These are phyloP conservation scores for Gossypium thurberi DNA, from an alignment of 345 rosid genomes.

Conservation along the genomic window DNA sequence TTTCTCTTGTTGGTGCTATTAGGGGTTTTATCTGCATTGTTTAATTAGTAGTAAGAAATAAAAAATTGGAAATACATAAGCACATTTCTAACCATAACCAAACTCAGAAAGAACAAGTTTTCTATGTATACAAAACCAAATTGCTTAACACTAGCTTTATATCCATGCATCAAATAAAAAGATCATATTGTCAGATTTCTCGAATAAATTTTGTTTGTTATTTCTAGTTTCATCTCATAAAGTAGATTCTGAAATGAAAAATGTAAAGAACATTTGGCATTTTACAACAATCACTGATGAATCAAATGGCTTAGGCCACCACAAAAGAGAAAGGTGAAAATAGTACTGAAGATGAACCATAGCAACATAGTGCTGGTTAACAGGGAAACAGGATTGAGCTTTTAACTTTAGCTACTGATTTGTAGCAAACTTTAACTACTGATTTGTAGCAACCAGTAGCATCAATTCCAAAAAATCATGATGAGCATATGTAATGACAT, in stretches of 20 bases:
- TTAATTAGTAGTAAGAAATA: not conserved
- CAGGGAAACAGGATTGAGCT: not conserved
- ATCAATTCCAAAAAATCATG: not conserved
- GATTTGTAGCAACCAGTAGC: not conserved
- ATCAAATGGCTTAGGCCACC: not conserved
- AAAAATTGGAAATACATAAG: not conserved
- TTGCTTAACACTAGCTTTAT: not conserved
- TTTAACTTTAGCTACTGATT: not conserved
- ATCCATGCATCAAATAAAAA: not conserved
- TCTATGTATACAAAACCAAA: not conserved
- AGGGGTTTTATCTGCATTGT: slow-evolving; percentile 81
- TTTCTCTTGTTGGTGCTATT: slow-evolving; percentile 70
- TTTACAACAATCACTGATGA: not conserved
- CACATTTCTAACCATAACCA: not conserved
- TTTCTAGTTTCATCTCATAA: too few species aligned
- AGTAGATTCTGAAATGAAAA: too few species aligned
- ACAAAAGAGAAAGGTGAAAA: not conserved
- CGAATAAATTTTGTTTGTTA: too few species aligned
- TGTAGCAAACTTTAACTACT: not conserved
- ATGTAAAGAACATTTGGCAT: not conserved
- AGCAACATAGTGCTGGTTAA: not conserved
- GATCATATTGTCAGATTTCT: not conserved
- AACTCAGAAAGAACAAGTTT: not conserved
- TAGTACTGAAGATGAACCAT: not conserved
- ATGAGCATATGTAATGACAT: not conserved